Evolutionary conservation across 371 early-diverging fungal species (phyloP).

Genomic region (Actinomortierella wolfii): DNA sequence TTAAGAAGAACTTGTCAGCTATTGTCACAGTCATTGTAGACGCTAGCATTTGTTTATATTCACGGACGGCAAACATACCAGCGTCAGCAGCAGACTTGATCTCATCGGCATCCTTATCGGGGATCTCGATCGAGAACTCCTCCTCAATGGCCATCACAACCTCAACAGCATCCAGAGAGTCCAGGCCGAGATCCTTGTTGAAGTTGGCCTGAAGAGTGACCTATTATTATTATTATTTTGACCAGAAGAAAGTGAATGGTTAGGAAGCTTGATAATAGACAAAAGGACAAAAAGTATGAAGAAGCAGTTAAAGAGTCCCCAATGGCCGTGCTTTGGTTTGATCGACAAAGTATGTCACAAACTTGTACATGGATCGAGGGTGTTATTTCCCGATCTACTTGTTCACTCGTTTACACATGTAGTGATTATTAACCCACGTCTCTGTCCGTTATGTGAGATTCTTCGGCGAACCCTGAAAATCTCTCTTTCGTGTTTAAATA

Average conservation of each 20-base stretch:
- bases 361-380: too few relatives aligned
- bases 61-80: too few relatives aligned
- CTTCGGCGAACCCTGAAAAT: not conserved
- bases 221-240: constrained; percentile 58
- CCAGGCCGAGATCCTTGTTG: constrained; percentile 92
- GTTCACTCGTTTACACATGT: too few relatives aligned
- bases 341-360: too few relatives aligned
- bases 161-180: constrained; percentile 96
- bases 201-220: constrained; percentile 86
- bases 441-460: not conserved
- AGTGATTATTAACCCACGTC: too few relatives aligned
- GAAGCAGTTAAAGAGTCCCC: not conserved
- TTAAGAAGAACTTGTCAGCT: too few relatives aligned
- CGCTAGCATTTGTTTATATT: too few relatives aligned
- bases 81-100: constrained; percentile 90
- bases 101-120: constrained; percentile 96
- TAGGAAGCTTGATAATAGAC: not conserved
- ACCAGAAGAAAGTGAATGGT: too few relatives aligned
- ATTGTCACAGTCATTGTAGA: too few relatives aligned
- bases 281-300: not conserved
- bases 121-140: constrained; percentile 97
- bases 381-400: too few relatives aligned
- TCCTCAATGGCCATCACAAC: constrained; percentile 99
- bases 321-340: too few relatives aligned
- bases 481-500: not conserved